phyloP scores from a whole-genome alignment of 2,329 filamentous ascomycete genomes.

The Colletotrichum tropicale region DNA sequence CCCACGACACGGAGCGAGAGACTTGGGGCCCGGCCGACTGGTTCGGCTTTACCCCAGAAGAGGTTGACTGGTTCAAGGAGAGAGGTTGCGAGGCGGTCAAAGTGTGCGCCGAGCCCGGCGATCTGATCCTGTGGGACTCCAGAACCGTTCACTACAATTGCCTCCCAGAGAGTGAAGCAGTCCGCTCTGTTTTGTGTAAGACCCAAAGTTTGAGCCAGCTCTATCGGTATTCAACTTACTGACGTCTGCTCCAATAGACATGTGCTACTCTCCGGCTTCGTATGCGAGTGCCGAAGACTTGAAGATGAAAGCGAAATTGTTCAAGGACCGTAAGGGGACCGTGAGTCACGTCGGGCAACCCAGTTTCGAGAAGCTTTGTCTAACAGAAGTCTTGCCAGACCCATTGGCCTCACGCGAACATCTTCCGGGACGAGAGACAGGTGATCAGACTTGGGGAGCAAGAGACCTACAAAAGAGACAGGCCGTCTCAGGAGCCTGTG shows the following conservation, averaged over 20 bases:
- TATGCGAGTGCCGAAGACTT: neutral
- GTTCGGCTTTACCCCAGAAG: neutral
- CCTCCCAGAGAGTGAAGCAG: neutral
- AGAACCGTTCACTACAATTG: neutral
- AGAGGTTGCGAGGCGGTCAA: neutral
- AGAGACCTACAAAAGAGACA: neutral
- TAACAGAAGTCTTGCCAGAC: neutral
- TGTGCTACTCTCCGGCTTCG: neutral
- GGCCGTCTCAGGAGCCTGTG: neutral
- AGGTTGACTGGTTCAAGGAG: neutral
- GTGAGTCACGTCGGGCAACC: neutral
- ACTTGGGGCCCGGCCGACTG: neutral
- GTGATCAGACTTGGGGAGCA: neutral
- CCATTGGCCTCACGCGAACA: neutral
- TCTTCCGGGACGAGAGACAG: neutral
- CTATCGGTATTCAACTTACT: neutral
- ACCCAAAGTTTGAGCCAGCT: neutral
- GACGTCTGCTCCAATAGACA: neutral
- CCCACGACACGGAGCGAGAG: neutral
- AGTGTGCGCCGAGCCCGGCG: neutral
- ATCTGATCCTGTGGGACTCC: neutral
- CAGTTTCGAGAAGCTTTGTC: fast-evolving
- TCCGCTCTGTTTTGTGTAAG: neutral
- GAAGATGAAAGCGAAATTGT: neutral
- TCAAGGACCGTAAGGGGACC: neutral